Evolutionary conservation across 805 yeast species (phyloP).

Genomic region (Isabelozyma rhagii): DNA sequence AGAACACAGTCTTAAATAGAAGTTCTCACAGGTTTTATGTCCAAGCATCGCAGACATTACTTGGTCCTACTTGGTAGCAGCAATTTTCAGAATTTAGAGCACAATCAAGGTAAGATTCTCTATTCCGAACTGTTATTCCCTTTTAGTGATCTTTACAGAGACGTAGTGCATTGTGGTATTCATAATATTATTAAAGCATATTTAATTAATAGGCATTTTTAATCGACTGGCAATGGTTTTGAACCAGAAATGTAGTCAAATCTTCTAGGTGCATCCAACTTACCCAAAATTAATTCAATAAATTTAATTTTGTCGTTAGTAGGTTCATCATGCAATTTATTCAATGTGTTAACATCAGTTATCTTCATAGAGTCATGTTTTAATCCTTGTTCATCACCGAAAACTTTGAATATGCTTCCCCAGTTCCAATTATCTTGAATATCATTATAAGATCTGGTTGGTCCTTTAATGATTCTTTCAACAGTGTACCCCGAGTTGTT

Average conservation of each 20-base stretch:
- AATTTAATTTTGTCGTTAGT: conserved; percentile 16
- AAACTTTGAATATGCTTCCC: conserved; percentile 62
- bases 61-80: no score
- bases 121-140: no score
- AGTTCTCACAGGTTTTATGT: no score
- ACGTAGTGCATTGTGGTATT: neutral
- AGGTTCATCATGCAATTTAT: conserved; percentile 2
- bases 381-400: conserved; percentile 46
- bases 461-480: conserved; percentile 83
- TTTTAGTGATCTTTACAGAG: no score
- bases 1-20: no score
- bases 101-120: no score
- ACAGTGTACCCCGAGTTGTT: conserved; percentile 90
- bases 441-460: conserved; percentile 74
- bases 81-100: no score
- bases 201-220: neutral
- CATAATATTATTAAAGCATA: neutral
- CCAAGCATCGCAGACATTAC: no score
- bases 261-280: conserved; percentile 24
- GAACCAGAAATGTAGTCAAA: conserved; percentile 11
- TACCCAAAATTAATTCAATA: conserved; percentile 22
- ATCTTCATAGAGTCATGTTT: conserved; percentile 20
- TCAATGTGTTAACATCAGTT: conserved; percentile 16
- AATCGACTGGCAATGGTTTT: conserved; percentile 1
- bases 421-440: conserved; percentile 81